These are phyloP conservation scores for Schizophyllum commune DNA, from an alignment of 1,284 basidiomycete species.

Conservation along the genomic window DNA sequence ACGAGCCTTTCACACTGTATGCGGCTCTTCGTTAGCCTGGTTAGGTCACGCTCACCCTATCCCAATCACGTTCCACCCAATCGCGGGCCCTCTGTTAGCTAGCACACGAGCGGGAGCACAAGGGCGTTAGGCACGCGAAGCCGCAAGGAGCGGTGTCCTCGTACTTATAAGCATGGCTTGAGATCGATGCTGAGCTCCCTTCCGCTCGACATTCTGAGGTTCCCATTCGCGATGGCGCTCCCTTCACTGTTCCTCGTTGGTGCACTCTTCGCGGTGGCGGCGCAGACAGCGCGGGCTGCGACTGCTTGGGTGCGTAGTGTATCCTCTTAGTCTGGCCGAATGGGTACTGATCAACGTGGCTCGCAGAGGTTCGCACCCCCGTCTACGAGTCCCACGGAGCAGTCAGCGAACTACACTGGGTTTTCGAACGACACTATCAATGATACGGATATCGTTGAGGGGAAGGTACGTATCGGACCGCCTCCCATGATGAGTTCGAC, in stretches of 20 bases:
- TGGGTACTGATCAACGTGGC: not conserved
- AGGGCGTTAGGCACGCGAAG: not conserved
- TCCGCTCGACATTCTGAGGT: too few relatives aligned
- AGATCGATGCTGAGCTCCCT: not conserved
- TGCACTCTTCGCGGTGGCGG: not conserved
- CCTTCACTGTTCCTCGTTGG: not conserved
- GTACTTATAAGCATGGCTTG: not conserved
- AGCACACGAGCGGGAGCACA: not conserved
- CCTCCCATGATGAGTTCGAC: too few relatives aligned
- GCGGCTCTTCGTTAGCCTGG: too few relatives aligned
- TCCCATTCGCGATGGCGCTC: not conserved
- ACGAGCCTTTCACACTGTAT: not conserved
- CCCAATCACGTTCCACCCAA: not conserved
- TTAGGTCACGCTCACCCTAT: too few relatives aligned
- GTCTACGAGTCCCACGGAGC: constrained; percentile 15
- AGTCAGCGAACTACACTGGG: constrained; percentile 14
- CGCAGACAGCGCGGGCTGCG: not conserved
- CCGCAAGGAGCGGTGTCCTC: too few relatives aligned
- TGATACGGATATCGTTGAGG: not conserved
- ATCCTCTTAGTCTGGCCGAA: not conserved
- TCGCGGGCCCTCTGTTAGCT: not conserved
- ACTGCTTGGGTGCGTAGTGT: not conserved
- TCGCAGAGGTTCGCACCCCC: not conserved
- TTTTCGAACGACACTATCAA: constrained; percentile 6
- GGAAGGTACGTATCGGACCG: not conserved